phyloP scores from a whole-genome alignment of 208 protist genomes.

The Wallacemonas sp. region DNA sequence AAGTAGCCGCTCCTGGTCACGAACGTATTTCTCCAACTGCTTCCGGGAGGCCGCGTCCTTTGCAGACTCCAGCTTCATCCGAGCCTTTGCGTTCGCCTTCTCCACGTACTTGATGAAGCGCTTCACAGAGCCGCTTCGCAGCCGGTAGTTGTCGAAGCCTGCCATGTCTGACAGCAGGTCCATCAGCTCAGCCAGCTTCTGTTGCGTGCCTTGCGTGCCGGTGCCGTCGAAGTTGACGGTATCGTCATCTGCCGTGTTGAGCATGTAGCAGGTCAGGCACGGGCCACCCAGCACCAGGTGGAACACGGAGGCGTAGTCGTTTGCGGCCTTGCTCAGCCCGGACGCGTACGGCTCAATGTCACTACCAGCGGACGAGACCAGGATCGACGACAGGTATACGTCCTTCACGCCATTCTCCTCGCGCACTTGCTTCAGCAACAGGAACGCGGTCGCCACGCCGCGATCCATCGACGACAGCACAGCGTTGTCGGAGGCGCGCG shows the following conservation, averaged over 20 bases:
- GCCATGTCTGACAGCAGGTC: slow-evolving; percentile 47
- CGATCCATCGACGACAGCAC: slow-evolving; percentile 38
- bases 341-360: slow-evolving; percentile 54
- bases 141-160: slow-evolving; percentile 49
- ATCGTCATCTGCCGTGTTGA: slow-evolving; percentile 63
- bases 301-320: slow-evolving; percentile 61
- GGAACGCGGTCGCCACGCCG: slow-evolving; percentile 49
- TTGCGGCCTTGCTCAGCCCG: slow-evolving; percentile 33
- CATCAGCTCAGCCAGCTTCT: slow-evolving; percentile 31
- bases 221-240: not conserved
- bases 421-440: slow-evolving; percentile 55
- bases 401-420: slow-evolving; percentile 55
- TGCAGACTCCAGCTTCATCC: slow-evolving; percentile 35
- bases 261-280: slow-evolving; percentile 66
- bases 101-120: slow-evolving; percentile 75
- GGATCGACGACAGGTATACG: slow-evolving; percentile 68
- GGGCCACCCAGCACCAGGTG: slow-evolving; percentile 72
- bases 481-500: slow-evolving; percentile 30
- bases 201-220: not conserved
- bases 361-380: slow-evolving; percentile 51
- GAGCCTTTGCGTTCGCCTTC: slow-evolving; percentile 37
- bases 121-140: slow-evolving; percentile 72
- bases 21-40: slow-evolving; percentile 52
- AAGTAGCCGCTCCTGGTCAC: slow-evolving; percentile 55
- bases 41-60: slow-evolving; percentile 30